A percentile compares a stretch with the other conserved stretches of the same genome.
Evolutionary conservation across 371 early-diverging fungal species (phyloP).

Genomic region (Mucor velutinosus): DNA sequence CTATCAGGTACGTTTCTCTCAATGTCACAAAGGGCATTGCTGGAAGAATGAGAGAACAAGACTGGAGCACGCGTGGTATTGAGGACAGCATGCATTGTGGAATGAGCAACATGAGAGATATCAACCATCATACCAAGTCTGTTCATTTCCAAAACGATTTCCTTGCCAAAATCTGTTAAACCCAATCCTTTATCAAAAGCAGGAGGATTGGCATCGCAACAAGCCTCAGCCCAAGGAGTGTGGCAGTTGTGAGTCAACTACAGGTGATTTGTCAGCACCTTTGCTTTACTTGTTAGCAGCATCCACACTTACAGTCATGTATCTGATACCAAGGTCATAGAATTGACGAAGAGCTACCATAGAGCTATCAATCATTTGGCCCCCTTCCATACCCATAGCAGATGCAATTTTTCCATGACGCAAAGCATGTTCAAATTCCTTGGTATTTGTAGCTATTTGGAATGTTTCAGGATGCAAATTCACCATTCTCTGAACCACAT

Average conservation of each 20-base stretch:
- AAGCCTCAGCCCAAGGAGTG: slow-evolving; percentile 71
- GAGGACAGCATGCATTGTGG: slow-evolving; percentile 64
- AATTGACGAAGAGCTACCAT: slow-evolving; percentile 57
- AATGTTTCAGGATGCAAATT: slow-evolving; percentile 54
- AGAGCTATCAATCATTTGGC: slow-evolving; percentile 66
- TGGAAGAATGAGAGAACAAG: slow-evolving; percentile 67
- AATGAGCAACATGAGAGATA: slow-evolving; percentile 65
- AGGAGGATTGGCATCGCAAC: slow-evolving; percentile 49
- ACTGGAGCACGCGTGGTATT: slow-evolving; percentile 60
- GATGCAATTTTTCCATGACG: slow-evolving; percentile 55
- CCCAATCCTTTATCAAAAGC: slow-evolving; percentile 53
- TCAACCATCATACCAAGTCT: slow-evolving; percentile 75
- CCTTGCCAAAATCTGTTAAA: slow-evolving; percentile 59
- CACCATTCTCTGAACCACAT: slow-evolving; percentile 59
- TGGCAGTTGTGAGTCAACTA: slow-evolving; percentile 69
- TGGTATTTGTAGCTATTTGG: slow-evolving; percentile 45
- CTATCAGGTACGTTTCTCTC: slow-evolving; percentile 72
- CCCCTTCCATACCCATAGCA: slow-evolving; percentile 71
- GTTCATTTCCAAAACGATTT: slow-evolving; percentile 68
- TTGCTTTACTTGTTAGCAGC: not conserved
- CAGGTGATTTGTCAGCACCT: not conserved
- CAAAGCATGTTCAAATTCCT: slow-evolving; percentile 49
- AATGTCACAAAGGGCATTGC: slow-evolving; percentile 52
- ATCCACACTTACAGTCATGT: slow-evolving; percentile 59
- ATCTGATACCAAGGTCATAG: slow-evolving; percentile 64